Evolutionary conservation across 169 alveolate species (phyloP).

Genomic region (Cryptosporidium tyzzeri): DNA sequence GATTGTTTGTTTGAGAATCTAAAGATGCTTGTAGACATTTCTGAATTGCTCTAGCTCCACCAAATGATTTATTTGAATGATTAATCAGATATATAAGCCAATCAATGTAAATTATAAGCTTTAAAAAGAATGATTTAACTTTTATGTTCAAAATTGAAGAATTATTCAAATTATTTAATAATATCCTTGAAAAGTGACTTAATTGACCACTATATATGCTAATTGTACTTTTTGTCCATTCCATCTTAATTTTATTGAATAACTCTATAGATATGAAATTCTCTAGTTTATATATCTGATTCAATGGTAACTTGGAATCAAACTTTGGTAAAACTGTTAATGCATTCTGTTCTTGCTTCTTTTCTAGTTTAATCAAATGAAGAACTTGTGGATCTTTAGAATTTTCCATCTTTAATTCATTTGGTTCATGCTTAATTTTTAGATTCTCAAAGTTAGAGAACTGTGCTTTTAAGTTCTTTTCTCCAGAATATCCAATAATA

Average conservation of each 20-base stretch:
- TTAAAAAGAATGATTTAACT: conserved; percentile 20
- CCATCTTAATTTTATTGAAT: not conserved
- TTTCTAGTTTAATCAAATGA: conserved; percentile 60
- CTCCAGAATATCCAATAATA: conserved; percentile 61
- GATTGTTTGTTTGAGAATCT: not conserved
- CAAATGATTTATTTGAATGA: conserved; percentile 54
- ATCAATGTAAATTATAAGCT: conserved; percentile 17
- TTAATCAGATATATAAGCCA: conserved; percentile 46
- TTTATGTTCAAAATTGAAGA: not conserved
- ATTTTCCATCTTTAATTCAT: not conserved
- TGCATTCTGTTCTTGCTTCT: conserved; percentile 2
- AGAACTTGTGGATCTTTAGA: conserved; percentile 22
- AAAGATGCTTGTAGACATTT: conserved; percentile 21
- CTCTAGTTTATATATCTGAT: conserved; percentile 7
- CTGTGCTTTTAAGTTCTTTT: conserved; percentile 48
- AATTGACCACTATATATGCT: not conserved
- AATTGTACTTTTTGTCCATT: conserved; percentile 8
- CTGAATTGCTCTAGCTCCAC: conserved; percentile 57
- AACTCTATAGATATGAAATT: conserved; percentile 8
- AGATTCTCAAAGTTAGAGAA: conserved; percentile 27
- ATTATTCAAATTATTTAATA: not conserved
- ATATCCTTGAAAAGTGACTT: conserved; percentile 10
- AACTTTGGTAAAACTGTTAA: conserved; percentile 51
- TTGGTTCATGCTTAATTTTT: conserved; percentile 40
- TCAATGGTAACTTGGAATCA: conserved; percentile 14